Conservation (phyloP, 2,329 filamentous ascomycete species). For the Neonectria coccinea region DNA sequence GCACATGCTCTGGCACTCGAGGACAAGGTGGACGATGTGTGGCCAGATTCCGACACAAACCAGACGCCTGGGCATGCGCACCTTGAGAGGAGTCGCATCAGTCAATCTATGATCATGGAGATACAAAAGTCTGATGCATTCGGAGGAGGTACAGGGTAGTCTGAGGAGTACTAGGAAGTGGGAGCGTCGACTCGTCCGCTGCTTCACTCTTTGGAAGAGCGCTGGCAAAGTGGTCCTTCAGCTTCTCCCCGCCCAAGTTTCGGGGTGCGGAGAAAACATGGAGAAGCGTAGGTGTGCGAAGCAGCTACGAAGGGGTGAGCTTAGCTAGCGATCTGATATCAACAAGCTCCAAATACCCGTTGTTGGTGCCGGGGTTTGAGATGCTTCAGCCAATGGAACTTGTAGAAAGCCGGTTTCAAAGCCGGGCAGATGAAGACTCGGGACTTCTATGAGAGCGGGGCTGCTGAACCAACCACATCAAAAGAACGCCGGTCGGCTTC, state of each 20-base stretch:
- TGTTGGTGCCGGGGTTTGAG: no score
- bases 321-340: not conserved
- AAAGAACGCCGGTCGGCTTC: not conserved
- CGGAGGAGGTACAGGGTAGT: not conserved
- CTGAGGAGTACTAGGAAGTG: no score
- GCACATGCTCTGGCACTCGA: constrained; percentile 49
- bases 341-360: no score
- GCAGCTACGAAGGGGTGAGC: not conserved
- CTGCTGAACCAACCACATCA: not conserved
- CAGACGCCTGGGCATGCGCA: constrained; percentile 16
- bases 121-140: constrained; percentile 28
- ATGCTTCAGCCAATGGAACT: not conserved
- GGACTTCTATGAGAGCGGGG: not conserved
- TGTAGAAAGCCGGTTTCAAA: constrained; percentile 8
- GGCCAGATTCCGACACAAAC: constrained; percentile 10
- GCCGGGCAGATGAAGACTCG: not conserved
- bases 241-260: no score
- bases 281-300: not conserved
- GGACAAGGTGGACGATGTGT: constrained; percentile 47
- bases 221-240: no score
- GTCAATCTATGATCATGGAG: constrained; percentile 39
- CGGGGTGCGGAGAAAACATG: not conserved
- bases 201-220: no score
- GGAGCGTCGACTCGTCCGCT: not conserved
- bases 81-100: constrained; percentile 37